Evolutionary conservation across 2,329 filamentous ascomycete genomes (phyloP), one percentile per base, ranked within the genome.

Genomic region (Teratosphaeria viscida): DNA sequence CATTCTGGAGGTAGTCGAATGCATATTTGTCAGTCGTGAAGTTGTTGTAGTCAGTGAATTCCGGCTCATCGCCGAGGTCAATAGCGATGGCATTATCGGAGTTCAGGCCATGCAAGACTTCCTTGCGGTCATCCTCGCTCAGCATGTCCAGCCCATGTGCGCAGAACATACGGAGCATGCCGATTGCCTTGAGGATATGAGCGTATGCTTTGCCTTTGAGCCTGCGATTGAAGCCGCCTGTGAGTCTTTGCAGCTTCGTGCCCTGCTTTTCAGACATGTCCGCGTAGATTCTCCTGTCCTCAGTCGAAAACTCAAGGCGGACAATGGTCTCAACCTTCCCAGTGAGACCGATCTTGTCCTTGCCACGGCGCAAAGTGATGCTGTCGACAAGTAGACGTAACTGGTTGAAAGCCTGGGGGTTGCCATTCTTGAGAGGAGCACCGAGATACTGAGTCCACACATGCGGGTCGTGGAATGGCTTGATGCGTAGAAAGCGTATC

Each of bases 101-200:
- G 55, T 68, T 66, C 52, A 69, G 64, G 27, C 92, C 92, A 70
- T 91, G 87, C 2, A 39, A 29, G 56, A 92, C 84, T 3, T 88
- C 80, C 65, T 87, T 85, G 54, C 95, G 77, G 67, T 97, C 92
- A 23, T 92, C 87, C 39, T 92, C 85, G 59, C 86, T 89, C 2
- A 99, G 81, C 7, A 99, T 82, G 61, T 97, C 92, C 64, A 88
- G 88, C n/a, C 94, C 94, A 71, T 96, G 92, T 1, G 92, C 94
- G 70, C 92, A 96, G 57, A 97, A 88, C 49, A 95, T 81, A 10
- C 94, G 89, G 19, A 99, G 82, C 34, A 92, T 87, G 65, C 95
- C 82, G 69, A 99, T 96, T 4, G 90, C 89, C 64, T 94, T 92
- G 62, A 99, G 76, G 54, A 99, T 94, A 67, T 96, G 90, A 54